phyloP scores from a whole-genome alignment of 2,329 filamentous ascomycete genomes.

The Cytospora paraplurivora region DNA sequence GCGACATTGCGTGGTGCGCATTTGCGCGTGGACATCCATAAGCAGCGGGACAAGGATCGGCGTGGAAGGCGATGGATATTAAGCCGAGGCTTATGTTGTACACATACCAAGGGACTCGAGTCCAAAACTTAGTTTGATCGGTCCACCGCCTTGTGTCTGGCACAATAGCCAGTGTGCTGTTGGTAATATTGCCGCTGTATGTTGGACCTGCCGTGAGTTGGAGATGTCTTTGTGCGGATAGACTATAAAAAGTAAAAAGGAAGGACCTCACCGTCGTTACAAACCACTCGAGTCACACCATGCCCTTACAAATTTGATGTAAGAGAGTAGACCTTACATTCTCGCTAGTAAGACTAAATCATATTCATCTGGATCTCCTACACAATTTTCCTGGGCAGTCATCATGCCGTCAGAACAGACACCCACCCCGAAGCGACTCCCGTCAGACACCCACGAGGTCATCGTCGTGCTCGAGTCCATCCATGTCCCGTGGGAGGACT shows the following conservation, averaged over 20 bases:
- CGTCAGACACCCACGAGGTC: constrained; percentile 25
- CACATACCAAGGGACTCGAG: neutral
- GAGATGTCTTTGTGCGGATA: too few relatives aligned
- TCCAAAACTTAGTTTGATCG: neutral
- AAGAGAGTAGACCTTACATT: too few relatives aligned
- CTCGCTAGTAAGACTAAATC: too few relatives aligned
- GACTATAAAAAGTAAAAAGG: too few relatives aligned
- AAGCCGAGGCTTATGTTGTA: neutral
- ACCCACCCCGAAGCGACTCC: constrained; percentile 16
- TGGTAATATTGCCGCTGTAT: neutral
- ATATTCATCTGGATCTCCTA: too few relatives aligned
- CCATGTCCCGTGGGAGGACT: constrained; percentile 24
- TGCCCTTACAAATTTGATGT: too few relatives aligned
- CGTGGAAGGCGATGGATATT: neutral
- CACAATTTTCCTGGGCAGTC: neutral
- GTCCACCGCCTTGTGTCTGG: neutral
- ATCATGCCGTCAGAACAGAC: constrained; percentile 17
- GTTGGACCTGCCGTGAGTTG: neutral
- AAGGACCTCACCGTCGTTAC: too few relatives aligned
- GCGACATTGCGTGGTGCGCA: constrained; percentile 21
- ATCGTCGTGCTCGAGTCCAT: constrained; percentile 26
- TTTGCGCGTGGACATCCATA: constrained; percentile 6
- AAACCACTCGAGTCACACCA: too few relatives aligned
- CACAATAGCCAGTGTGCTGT: neutral
- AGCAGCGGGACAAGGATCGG: too few relatives aligned